Base-by-base conservation (phyloP, 1,284 basidiomycete genomes). In the Heterobasidion irregulare region DNA sequence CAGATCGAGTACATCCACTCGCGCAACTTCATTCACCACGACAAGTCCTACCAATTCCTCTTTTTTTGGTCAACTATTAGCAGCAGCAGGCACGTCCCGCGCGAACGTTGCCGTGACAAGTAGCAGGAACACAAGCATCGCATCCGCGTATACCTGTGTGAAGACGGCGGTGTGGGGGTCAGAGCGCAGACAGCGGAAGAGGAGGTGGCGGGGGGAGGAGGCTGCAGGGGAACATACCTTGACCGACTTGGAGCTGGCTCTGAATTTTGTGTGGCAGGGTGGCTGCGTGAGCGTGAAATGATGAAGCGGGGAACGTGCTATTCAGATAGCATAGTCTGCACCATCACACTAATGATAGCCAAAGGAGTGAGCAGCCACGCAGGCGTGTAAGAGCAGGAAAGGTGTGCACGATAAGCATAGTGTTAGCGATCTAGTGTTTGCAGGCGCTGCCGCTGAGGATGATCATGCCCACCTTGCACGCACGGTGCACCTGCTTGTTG, bases 341-440 rank as follows among this genome's bases (percentile, higher is more conserved):
- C 97, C 97, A 66, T 99, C 99, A 41, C 96, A 83, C 94, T 96
- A 41, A 33, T 12, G 38, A 44, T 1, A n/a, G 9, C 9, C 19
- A 41, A 45, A 48, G 52, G 46, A 18, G 49, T 26, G 26, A 16
- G 5, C 18, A 1, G 34, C 15, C 46, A 55, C 9, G 35, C 13
- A 35, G 18, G 46, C 38, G 47, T 1, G 49, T 41, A 51, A 56
- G 34, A 26, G 12, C 15, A 10, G 9, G 6, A 33, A 19, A 15
- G 8, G 16, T 7, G 1, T 78, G 66, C 68, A 96, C 94, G 66
- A 99, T 98, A 18, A 99, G 76, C 97, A 99, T 98, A 1, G 96
- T 95, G 66, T 99, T 99, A n/a, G 96, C 95, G 56, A 99, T 98
- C 68, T 99, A 97, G 69, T 99, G 97, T 71, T 99, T 99, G 77